phyloP scores from a whole-genome alignment of 495 filamentous ascomycete species.

The Lophiotrema nucula region DNA sequence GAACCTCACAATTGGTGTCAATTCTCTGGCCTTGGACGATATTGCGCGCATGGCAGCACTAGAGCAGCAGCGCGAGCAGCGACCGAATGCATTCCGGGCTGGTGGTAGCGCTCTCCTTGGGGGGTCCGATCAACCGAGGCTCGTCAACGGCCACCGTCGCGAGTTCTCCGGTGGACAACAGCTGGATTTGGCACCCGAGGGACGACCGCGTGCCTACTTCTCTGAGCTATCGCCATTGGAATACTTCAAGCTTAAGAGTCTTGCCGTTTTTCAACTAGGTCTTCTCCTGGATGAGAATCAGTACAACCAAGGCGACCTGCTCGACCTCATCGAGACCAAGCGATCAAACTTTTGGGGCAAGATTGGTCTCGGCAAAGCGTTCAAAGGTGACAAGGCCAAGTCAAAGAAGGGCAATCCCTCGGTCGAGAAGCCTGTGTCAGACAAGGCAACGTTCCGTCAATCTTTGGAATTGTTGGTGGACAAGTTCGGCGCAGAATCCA shows the following conservation, averaged over 20 bases:
- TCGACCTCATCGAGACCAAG: constrained; percentile 88
- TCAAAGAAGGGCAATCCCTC: constrained; percentile 44
- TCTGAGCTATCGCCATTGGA: constrained; percentile 94
- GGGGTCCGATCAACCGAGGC: constrained; percentile 62
- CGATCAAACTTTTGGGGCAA: constrained; percentile 97
- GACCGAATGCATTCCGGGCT: constrained; percentile 77
- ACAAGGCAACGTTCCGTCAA: constrained; percentile 78
- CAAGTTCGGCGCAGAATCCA: constrained; percentile 90
- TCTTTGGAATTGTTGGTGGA: constrained; percentile 82
- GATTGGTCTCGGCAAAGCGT: constrained; percentile 94
- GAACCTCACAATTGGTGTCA: constrained; percentile 81
- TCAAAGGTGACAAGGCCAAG: constrained; percentile 75
- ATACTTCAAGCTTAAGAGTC: constrained; percentile 94
- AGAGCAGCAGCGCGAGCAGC: constrained; percentile 89
- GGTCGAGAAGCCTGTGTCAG: constrained; percentile 68
- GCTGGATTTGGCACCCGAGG: constrained; percentile 45
- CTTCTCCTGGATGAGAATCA: constrained; percentile 77
- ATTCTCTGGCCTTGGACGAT: constrained; percentile 90
- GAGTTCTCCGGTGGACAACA: constrained; percentile 68
- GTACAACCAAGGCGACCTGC: constrained; percentile 91
- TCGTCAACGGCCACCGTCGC: constrained; percentile 74
- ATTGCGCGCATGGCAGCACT: constrained; percentile 96
- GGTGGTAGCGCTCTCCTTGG: constrained; percentile 71
- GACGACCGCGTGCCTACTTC: constrained; percentile 79
- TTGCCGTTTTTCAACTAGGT: constrained; percentile 94